Evolutionary conservation across 331 rosid genomes (phyloP).

Genomic region (Saraca asoca): DNA sequence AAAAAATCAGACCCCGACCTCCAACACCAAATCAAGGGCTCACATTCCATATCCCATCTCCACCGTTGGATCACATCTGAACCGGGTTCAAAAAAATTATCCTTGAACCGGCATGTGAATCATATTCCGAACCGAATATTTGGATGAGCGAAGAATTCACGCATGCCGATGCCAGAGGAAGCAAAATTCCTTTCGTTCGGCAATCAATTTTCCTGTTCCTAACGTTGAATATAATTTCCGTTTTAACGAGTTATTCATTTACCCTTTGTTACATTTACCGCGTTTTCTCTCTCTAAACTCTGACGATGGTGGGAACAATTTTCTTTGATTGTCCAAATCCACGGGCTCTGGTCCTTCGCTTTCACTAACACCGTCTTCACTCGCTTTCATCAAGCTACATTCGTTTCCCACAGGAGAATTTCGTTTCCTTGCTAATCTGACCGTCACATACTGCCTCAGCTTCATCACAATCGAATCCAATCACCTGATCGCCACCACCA

Average conservation of each 20-base stretch:
- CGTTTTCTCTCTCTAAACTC: neutral
- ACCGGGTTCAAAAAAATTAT: neutral
- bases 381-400: slow-evolving; percentile 2
- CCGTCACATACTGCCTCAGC: slow-evolving; percentile 19
- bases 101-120: neutral
- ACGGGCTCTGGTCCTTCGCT: slow-evolving; percentile 25
- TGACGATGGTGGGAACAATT: no score
- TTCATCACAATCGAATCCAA: slow-evolving; percentile 29
- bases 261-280: slow-evolving; percentile 28
- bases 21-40: no score
- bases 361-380: slow-evolving; percentile 9
- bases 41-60: slow-evolving; percentile 26
- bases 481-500: no score
- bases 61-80: slow-evolving; percentile 42
- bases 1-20: neutral
- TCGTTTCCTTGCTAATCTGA: slow-evolving; percentile 23
- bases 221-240: neutral
- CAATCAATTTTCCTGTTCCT: slow-evolving; percentile 29
- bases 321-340: slow-evolving; percentile 22
- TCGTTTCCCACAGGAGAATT: slow-evolving; percentile 2
- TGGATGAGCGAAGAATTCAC: slow-evolving; percentile 49
- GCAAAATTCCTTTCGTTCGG: slow-evolving; percentile 68
- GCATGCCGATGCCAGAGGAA: slow-evolving; percentile 43
- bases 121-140: slow-evolving; percentile 39
- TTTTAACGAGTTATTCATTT: neutral